These are phyloP conservation scores for Suillus sp. DNA, from an alignment of 768 basidiomycete genomes.

Conservation along the genomic window DNA sequence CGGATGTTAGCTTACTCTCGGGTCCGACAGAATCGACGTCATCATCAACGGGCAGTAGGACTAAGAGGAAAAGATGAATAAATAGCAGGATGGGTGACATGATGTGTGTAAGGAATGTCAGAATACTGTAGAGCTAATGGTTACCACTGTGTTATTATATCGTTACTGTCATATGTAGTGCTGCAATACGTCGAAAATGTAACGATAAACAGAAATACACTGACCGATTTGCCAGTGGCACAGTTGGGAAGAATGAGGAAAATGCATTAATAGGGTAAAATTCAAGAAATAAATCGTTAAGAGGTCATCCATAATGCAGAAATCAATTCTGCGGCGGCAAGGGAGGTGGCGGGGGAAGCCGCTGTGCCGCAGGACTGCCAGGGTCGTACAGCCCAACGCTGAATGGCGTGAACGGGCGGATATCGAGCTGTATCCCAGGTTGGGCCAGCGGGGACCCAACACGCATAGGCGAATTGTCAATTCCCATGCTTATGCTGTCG, in stretches of 20 bases:
- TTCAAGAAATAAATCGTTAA: neutral
- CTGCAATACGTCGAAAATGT: constrained; percentile 10
- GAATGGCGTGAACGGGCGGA: constrained; percentile 54
- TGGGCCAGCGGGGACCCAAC: constrained; percentile 19
- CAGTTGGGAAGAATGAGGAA: neutral
- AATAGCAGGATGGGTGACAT: constrained; percentile 2
- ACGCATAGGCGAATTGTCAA: constrained; percentile 30
- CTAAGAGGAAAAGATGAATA: constrained; percentile 34
- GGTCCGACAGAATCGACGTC: constrained; percentile 4
- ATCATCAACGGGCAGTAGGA: constrained; percentile 21
- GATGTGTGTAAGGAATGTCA: constrained; percentile 1
- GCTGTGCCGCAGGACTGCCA: constrained; percentile 12
- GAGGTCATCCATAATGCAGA: neutral
- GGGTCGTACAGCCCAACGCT: constrained; percentile 35
- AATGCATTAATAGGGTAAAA: neutral
- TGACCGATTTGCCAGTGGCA: neutral
- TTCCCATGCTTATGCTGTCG: constrained; percentile 27
- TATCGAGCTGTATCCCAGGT: constrained; percentile 31
- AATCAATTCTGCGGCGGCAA: constrained; percentile 11
- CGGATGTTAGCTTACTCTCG: constrained; percentile 17
- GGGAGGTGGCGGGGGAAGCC: constrained; percentile 16
- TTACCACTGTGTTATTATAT: constrained; percentile 4
- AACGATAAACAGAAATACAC: constrained; percentile 4
- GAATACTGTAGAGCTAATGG: constrained; percentile 7
- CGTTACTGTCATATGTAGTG: constrained; percentile 10